These are phyloP conservation scores for Tetrapyrgos nigripes DNA, from an alignment of 1,284 basidiomycete genomes.

Conservation along the genomic window DNA sequence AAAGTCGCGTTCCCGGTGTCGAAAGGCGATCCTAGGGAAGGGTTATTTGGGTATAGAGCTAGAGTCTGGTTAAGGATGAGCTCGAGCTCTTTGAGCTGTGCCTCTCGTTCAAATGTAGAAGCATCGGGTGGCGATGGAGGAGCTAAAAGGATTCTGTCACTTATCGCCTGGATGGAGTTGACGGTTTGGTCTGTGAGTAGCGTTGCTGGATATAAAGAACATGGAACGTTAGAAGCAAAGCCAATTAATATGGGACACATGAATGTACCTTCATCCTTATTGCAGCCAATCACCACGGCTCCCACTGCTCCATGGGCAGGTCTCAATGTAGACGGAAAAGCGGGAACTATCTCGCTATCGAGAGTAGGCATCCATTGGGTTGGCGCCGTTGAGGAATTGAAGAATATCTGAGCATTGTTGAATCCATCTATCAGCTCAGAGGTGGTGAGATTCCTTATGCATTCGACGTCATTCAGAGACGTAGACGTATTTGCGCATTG, in stretches of 20 bases:
- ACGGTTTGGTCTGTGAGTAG: constrained; percentile 37
- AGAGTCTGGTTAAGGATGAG: neutral
- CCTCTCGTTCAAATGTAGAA: constrained; percentile 12
- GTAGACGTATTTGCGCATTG: constrained; percentile 36
- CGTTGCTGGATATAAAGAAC: constrained; percentile 38
- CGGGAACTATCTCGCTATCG: constrained; percentile 53
- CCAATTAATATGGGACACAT: neutral
- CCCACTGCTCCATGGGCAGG: constrained; percentile 42
- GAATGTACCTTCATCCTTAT: constrained; percentile 51
- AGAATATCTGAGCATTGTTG: constrained; percentile 32
- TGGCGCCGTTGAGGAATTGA: constrained; percentile 41
- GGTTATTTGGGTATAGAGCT: constrained; percentile 3
- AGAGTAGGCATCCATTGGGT: constrained; percentile 37
- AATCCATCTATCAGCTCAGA: constrained; percentile 42
- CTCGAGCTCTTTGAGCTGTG: constrained; percentile 22
- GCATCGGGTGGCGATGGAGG: constrained; percentile 39
- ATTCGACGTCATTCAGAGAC: constrained; percentile 45
- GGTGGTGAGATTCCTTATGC: constrained; percentile 43
- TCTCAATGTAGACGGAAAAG: constrained; percentile 43
- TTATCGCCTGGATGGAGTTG: constrained; percentile 18
- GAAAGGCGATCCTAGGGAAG: constrained; percentile 5
- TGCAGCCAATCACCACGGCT: constrained; percentile 51
- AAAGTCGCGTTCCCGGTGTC: constrained; percentile 7
- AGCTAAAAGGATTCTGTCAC: constrained; percentile 19
- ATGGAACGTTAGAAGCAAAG: neutral